Evolutionary conservation across 2,329 filamentous ascomycete species (phyloP).

Genomic region (Aspergillus sp.): DNA sequence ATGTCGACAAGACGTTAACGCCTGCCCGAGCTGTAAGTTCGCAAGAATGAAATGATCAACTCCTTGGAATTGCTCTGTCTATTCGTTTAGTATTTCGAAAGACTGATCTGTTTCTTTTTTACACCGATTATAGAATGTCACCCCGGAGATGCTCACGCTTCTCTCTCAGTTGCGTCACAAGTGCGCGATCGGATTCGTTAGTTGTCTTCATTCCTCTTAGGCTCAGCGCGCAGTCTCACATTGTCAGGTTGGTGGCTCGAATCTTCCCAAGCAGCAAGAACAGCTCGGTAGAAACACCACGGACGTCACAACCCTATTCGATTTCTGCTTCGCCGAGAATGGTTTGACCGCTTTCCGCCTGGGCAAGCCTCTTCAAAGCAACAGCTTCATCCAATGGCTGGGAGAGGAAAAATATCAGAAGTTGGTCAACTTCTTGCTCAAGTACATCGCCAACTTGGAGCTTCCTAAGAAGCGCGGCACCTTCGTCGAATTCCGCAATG

Average conservation of each 20-base stretch:
- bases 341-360: conserved; percentile 87
- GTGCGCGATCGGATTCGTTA: conserved; percentile 37
- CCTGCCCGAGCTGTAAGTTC: conserved; percentile 68
- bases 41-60: no score
- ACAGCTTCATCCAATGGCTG: conserved; percentile 88
- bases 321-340: conserved; percentile 98
- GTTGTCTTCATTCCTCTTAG: conserved; percentile 12
- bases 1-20: conserved; percentile 92
- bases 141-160: conserved; percentile 78
- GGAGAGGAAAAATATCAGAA: conserved; percentile 76
- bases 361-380: conserved; percentile 72
- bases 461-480: conserved; percentile 66
- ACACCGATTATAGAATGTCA: conserved; percentile 56
- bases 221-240: conserved; percentile 19
- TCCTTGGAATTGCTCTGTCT: no score
- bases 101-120: neutral
- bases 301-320: conserved; percentile 81
- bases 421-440: conserved; percentile 60
- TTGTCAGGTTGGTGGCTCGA: conserved; percentile 73
- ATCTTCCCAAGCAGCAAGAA: conserved; percentile 93
- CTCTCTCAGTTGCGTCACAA: conserved; percentile 75
- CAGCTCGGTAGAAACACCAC: conserved; percentile 74
- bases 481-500: conserved; percentile 67
- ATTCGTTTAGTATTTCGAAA: no score
- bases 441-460: conserved; percentile 63